Evolutionary conservation across 352 stramenopile genomes (phyloP), one percentile per base, ranked within the genome.

Genomic region (Pythium myriotylum): DNA sequence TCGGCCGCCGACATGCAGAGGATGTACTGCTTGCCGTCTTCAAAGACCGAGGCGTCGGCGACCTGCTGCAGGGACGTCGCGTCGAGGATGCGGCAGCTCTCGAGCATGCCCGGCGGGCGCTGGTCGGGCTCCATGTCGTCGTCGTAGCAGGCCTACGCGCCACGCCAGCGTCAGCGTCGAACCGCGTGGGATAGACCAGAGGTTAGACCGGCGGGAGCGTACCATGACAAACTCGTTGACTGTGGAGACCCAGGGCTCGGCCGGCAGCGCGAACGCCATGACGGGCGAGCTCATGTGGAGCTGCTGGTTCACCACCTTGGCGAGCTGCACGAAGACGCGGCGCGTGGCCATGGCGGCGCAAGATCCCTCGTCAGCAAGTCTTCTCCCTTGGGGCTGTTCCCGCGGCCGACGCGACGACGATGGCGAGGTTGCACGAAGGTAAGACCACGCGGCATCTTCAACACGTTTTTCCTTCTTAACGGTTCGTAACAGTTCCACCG

Each of bases 141-240:
- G 57, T 89, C 81, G 42, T 89, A 83, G 56, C 83, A 91, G 56
- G 74, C 87, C 83, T 92, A n/a, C 54, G n/a, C n/a, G n/a, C n/a
- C n/a, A n/a, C n/a, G n/a, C n/a, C n/a, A n/a, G n/a, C n/a, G n/a
- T n/a, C n/a, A n/a, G n/a, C n/a, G n/a, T n/a, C n/a, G n/a, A n/a
- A n/a, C n/a, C n/a, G n/a, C n/a, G n/a, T n/a, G n/a, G n/a, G n/a
- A n/a, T n/a, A n/a, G n/a, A n/a, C n/a, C n/a, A n/a, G n/a, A n/a
- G n/a, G n/a, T n/a, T n/a, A n/a, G n/a, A n/a, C n/a, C 22, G 54
- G 9, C 46, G 22, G 23, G 20, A 29, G 50, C 42, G 27, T 48
- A 92, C 83, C 83, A 89, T 90, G 70, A 92, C 70, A 58, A 89
- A 88, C 70, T 92, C 83, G 55, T 92, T 92, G 48, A 92, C 75